These are phyloP conservation scores for Dendrothele bispora DNA, from an alignment of 768 basidiomycete species.

Conservation along the genomic window DNA sequence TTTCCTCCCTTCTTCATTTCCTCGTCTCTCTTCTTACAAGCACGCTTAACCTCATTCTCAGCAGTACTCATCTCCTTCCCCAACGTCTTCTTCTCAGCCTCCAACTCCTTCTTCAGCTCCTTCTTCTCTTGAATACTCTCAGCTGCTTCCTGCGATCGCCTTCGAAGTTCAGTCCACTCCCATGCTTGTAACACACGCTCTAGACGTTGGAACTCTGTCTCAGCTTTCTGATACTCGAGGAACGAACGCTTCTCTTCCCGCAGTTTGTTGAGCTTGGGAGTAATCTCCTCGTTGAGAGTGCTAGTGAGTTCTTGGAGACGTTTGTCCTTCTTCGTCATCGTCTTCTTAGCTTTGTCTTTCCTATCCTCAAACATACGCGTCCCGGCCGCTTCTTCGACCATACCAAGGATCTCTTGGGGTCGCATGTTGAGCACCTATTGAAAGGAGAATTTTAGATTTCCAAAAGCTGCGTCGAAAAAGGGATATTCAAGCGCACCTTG, in stretches of 20 bases:
- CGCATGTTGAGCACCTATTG: constrained; percentile 91
- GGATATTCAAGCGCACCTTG: constrained; percentile 53
- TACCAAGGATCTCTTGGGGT: constrained; percentile 94
- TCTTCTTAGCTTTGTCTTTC: constrained; percentile 94
- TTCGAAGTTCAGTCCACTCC: constrained; percentile 75
- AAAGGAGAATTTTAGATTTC: background rate
- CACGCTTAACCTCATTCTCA: constrained; percentile 61
- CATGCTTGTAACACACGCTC: constrained; percentile 80
- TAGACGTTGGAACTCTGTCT: constrained; percentile 84
- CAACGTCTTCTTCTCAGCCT: constrained; percentile 50
- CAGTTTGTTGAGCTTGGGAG: constrained; percentile 89
- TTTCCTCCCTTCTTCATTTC: constrained; percentile 94
- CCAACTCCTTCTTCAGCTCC: constrained; percentile 44
- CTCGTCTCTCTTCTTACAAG: constrained; percentile 69
- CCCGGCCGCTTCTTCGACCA: constrained; percentile 98
- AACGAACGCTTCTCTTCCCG: constrained; percentile 87
- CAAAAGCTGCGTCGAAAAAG: background rate
- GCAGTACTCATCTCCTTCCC: constrained; percentile 57
- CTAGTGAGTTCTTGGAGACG: constrained; percentile 86
- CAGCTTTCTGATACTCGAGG: constrained; percentile 87
- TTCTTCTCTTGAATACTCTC: constrained; percentile 52
- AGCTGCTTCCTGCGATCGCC: constrained; percentile 54
- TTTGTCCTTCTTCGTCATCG: constrained; percentile 97
- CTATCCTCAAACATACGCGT: constrained; percentile 99
- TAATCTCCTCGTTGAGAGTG: constrained; percentile 85